Conservation (phyloP, 352 stramenopile genomes). For the Globisporangium okanoganense region DNA sequence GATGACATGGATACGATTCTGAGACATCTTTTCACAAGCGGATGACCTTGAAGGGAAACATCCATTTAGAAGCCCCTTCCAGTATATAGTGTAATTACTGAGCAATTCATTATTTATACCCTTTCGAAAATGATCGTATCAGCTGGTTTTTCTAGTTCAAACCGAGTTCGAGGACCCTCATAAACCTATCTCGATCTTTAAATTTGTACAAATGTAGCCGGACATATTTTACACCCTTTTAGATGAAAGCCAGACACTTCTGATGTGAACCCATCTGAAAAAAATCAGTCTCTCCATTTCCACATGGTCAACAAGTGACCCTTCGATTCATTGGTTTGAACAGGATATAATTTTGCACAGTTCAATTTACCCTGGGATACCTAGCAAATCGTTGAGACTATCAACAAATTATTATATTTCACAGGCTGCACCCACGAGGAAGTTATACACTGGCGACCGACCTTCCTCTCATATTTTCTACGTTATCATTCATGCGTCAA, state of each 20-base stretch:
- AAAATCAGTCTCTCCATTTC: conserved; percentile 6
- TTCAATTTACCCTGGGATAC: not conserved
- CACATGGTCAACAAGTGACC: not conserved
- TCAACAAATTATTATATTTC: not conserved
- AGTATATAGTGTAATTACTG: too few relatives aligned
- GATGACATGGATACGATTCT: not conserved
- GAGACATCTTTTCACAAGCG: not conserved
- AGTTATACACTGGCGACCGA: not conserved
- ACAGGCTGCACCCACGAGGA: not conserved
- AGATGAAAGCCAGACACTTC: not conserved
- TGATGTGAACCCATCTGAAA: conserved; percentile 14
- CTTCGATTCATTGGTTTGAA: not conserved
- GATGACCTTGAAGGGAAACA: conserved; percentile 2
- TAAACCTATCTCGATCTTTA: too few relatives aligned
- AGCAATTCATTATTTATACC: too few relatives aligned
- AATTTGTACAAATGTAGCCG: not conserved
- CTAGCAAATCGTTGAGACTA: not conserved
- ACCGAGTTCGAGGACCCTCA: too few relatives aligned
- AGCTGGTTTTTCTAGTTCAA: too few relatives aligned
- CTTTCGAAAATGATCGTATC: not conserved
- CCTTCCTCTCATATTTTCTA: not conserved
- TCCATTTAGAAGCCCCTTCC: not conserved
- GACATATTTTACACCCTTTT: not conserved
- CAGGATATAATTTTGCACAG: conserved; percentile 4
- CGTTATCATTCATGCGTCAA: not conserved